phyloP scores from a whole-genome alignment of 2,329 filamentous ascomycete genomes.

The Aspergillus novoparasiticus region DNA sequence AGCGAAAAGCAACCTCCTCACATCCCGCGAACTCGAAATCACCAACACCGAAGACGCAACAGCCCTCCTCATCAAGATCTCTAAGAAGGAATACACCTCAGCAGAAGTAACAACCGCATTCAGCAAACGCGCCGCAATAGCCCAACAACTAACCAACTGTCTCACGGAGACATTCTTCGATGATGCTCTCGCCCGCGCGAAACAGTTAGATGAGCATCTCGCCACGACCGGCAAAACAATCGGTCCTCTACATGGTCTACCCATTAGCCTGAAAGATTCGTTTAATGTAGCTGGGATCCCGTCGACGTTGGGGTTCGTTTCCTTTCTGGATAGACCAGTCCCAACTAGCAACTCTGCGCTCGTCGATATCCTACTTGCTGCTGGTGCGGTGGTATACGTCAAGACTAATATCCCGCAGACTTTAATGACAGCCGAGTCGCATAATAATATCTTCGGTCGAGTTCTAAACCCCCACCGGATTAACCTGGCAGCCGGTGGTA shows the following conservation, averaged over 20 bases:
- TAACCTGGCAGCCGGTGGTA: conserved; percentile 62
- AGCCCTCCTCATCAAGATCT: not conserved
- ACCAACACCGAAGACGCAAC: not conserved
- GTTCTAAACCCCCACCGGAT: conserved; percentile 65
- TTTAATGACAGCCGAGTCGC: conserved; percentile 47
- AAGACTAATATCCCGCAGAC: conserved; percentile 70
- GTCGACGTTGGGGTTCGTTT: conserved; percentile 59
- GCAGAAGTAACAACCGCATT: not conserved
- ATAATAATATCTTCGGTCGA: conserved; percentile 62
- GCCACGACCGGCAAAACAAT: conserved; percentile 44
- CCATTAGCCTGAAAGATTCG: conserved; percentile 56
- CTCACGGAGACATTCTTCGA: conserved; percentile 58
- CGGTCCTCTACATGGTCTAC: conserved; percentile 66
- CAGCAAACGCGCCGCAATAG: not conserved
- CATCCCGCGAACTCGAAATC: too few species aligned
- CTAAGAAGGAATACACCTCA: not conserved
- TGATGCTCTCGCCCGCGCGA: conserved; percentile 51
- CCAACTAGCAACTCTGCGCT: conserved; percentile 53
- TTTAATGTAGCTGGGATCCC: conserved; percentile 53
- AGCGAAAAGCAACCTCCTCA: too few species aligned
- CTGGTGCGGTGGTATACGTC: conserved; percentile 66
- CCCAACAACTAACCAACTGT: conserved; percentile 33
- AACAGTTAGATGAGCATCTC: conserved; percentile 51
- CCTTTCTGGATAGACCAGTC: conserved; percentile 61
- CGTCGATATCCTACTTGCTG: conserved; percentile 57